phyloP scores from a whole-genome alignment of 2,329 filamentous ascomycete species.

The Rutstroemia sp. region DNA sequence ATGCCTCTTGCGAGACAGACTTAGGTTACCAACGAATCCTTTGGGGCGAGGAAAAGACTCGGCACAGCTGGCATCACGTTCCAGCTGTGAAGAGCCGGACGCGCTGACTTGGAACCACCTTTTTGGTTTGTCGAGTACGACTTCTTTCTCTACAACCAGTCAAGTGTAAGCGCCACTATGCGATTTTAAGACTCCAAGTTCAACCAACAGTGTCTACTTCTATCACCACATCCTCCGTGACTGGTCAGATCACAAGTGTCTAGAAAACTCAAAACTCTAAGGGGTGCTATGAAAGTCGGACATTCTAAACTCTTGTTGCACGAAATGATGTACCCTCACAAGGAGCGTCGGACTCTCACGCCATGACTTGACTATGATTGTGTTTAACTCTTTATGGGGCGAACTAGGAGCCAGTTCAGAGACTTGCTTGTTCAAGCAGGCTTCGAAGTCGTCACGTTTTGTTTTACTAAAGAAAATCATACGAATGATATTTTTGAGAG shows the following conservation, averaged over 20 bases:
- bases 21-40: neutral
- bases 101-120: too few species aligned
- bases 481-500: neutral
- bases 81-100: neutral
- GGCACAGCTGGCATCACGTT: neutral
- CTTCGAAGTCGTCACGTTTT: neutral
- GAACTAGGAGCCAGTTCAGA: neutral
- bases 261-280: neutral
- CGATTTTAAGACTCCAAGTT: too few species aligned
- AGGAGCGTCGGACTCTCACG: neutral
- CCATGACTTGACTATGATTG: neutral
- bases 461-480: neutral
- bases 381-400: neutral
- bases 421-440: neutral
- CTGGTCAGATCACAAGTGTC: neutral
- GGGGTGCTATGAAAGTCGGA: too few species aligned
- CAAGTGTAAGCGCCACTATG: too few species aligned
- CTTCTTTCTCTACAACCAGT: too few species aligned
- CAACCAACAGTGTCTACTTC: neutral
- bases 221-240: neutral
- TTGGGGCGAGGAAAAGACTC: neutral
- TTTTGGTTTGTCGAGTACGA: too few species aligned
- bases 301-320: too few species aligned
- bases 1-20: neutral
- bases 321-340: neutral